Evolutionary conservation across 1,139 yeast genomes (phyloP).

Genomic region (Sugiyamaella grinbergsii): DNA sequence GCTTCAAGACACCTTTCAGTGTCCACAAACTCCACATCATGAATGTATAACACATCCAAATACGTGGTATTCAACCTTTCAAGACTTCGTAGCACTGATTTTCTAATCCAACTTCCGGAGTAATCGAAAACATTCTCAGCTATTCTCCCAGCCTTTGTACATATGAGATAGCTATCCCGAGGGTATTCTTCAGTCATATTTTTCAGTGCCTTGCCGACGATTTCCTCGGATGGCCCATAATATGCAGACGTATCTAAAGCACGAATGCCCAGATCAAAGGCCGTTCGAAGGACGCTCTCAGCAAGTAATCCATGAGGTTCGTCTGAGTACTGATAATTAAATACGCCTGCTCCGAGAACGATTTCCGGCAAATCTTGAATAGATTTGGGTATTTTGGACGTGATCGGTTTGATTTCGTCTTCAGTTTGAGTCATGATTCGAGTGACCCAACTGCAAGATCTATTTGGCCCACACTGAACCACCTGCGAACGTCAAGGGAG

Average conservation of each 20-base stretch:
- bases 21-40: slow-evolving; percentile 82
- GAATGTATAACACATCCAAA: slow-evolving; percentile 80
- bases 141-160: slow-evolving; percentile 87
- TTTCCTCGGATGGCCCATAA: slow-evolving; percentile 83
- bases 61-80: slow-evolving; percentile 64
- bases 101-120: slow-evolving; percentile 57
- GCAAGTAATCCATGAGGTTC: slow-evolving; percentile 64
- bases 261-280: slow-evolving; percentile 66
- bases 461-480: too few relatives aligned
- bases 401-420: slow-evolving; percentile 13
- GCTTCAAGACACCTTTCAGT: slow-evolving; percentile 62
- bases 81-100: slow-evolving; percentile 67
- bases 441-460: too few relatives aligned
- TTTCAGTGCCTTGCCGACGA: slow-evolving; percentile 67
- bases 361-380: slow-evolving; percentile 52
- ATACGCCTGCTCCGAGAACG: slow-evolving; percentile 82
- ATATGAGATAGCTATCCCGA: slow-evolving; percentile 67
- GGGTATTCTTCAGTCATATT: slow-evolving; percentile 49
- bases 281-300: slow-evolving; percentile 56
- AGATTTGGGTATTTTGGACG: slow-evolving; percentile 17
- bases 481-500: too few relatives aligned
- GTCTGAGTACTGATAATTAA: slow-evolving; percentile 73
- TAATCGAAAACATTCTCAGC: slow-evolving; percentile 73
- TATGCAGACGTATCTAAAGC: slow-evolving; percentile 92
- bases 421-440: slow-evolving; percentile 1